These are phyloP conservation scores for Corylus heterophylla DNA, from an alignment of 306 rosid species.

Conservation along the genomic window DNA sequence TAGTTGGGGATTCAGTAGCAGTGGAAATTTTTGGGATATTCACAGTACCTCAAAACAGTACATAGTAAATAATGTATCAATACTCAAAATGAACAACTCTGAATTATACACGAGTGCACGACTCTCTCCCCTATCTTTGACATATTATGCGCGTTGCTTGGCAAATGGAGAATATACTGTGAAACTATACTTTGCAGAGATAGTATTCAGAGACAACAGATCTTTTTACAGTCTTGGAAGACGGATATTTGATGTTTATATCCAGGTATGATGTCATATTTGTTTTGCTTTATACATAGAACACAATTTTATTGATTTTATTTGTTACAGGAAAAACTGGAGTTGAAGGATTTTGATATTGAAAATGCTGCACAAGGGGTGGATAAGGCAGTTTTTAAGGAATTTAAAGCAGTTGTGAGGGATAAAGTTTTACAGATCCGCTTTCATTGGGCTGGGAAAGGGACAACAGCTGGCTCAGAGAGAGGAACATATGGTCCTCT, in stretches of 20 bases:
- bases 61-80: conserved; percentile 22
- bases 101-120: conserved; percentile 54
- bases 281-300: neutral
- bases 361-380: conserved; percentile 37
- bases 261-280: conserved; percentile 43
- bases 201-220: conserved; percentile 46
- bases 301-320: conserved; percentile 18
- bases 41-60: conserved; percentile 27
- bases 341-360: conserved; percentile 52
- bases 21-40: conserved; percentile 51
- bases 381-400: conserved; percentile 36
- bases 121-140: conserved; percentile 49
- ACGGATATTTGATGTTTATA: conserved; percentile 60
- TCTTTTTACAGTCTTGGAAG: conserved; percentile 57
- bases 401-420: conserved; percentile 36
- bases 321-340: conserved; percentile 42
- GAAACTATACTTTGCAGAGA: conserved; percentile 61
- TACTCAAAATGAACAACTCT: conserved; percentile 31
- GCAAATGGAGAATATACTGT: conserved; percentile 61
- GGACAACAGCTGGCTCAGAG: conserved; percentile 49
- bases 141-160: conserved; percentile 63
- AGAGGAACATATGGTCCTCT: conserved; percentile 65
- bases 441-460: conserved; percentile 72
- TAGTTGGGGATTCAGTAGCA: conserved; percentile 62
- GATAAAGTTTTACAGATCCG: conserved; percentile 44